Percentiles rank a stretch among this genome's conserved stretches.
Conservation (phyloP, 495 filamentous ascomycete species). For the Hyaloscypha bicolor region DNA sequence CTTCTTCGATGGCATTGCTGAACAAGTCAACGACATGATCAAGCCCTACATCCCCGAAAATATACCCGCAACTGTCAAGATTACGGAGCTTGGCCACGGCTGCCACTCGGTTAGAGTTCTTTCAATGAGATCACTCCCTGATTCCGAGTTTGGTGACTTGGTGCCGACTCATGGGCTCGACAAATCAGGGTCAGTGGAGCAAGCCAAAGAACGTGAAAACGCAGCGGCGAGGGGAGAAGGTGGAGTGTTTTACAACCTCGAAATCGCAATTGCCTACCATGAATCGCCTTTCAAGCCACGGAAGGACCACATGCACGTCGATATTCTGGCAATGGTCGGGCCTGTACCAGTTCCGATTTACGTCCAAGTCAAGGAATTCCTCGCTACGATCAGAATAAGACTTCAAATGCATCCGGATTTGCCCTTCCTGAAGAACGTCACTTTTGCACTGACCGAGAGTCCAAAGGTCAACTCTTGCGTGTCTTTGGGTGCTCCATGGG, state of each 20-base stretch:
- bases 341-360: conserved; percentile 15
- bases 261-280: conserved; percentile 21
- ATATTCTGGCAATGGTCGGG: conserved; percentile 14
- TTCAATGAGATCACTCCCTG: conserved; percentile 17
- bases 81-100: conserved; percentile 16
- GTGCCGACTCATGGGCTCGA: conserved; percentile 15
- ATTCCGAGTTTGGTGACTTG: conserved; percentile 15
- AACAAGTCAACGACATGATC: conserved; percentile 18
- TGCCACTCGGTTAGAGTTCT: conserved; percentile 12
- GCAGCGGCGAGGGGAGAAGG: conserved; percentile 12
- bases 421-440: conserved; percentile 18
- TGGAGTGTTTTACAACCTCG: conserved; percentile 19
- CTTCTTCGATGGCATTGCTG: conserved; percentile 15
- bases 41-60: conserved; percentile 17
- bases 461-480: conserved; percentile 17
- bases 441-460: conserved; percentile 18
- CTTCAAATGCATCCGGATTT: conserved; percentile 22
- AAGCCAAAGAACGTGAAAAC: conserved; percentile 11
- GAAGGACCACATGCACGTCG: conserved; percentile 21
- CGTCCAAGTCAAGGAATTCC: conserved; percentile 20
- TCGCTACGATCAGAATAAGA: conserved; percentile 13
- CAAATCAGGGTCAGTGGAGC: conserved; percentile 9
- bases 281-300: conserved; percentile 11
- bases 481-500: conserved; percentile 17
- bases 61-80: conserved; percentile 17